These are phyloP conservation scores for Amoebophrya sp. DNA, from an alignment of 169 alveolate genomes.

Conservation along the genomic window DNA sequence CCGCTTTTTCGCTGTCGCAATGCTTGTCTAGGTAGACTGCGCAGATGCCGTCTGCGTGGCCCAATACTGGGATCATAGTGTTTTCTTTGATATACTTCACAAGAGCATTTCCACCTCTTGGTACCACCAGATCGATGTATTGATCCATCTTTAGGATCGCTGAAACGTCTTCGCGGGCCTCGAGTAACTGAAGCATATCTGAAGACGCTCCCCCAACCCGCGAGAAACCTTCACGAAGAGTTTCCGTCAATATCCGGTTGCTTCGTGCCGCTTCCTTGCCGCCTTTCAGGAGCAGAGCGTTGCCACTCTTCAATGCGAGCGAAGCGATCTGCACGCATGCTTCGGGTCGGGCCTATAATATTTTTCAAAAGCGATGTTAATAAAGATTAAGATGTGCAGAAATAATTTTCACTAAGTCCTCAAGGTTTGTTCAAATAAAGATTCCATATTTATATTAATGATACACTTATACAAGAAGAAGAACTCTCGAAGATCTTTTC, in stretches of 20 bases:
- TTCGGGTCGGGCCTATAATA: constrained; percentile 56
- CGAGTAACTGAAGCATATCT: constrained; percentile 44
- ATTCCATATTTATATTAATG: too few relatives aligned
- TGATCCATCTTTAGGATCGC: constrained; percentile 48
- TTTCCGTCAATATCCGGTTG: constrained; percentile 26
- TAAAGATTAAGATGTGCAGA: too few relatives aligned
- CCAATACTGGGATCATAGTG: constrained; percentile 58
- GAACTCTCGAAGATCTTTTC: too few relatives aligned
- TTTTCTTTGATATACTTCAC: constrained; percentile 49
- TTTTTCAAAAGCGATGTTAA: too few relatives aligned
- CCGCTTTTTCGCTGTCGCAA: constrained; percentile 42
- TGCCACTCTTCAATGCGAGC: constrained; percentile 56
- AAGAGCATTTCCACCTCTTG: constrained; percentile 55
- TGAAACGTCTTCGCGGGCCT: constrained; percentile 51
- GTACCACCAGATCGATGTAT: constrained; percentile 56
- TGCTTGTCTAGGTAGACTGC: constrained; percentile 50
- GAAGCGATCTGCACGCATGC: constrained; percentile 59
- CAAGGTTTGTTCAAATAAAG: too few relatives aligned
- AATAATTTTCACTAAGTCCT: too few relatives aligned
- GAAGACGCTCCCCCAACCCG: too few relatives aligned
- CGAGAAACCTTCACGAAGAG: too few relatives aligned
- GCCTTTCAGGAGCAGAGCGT: constrained; percentile 52
- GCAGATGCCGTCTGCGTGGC: constrained; percentile 55
- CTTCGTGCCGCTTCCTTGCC: constrained; percentile 48
- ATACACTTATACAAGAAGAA: too few relatives aligned